Evolutionary conservation across 305 asterid genomes (phyloP).

Genomic region (Fraxinus greggii): DNA sequence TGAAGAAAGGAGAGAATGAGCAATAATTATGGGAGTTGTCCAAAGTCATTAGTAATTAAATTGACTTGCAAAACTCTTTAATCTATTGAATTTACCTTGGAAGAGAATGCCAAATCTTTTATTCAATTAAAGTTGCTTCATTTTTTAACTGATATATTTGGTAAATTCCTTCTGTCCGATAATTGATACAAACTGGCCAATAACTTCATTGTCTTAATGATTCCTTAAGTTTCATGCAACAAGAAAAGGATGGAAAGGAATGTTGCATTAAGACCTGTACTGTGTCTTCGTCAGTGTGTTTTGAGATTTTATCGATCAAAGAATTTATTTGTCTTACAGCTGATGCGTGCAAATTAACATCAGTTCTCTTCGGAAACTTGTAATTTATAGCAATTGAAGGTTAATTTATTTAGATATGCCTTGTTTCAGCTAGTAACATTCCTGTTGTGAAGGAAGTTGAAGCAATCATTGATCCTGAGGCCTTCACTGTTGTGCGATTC

Average conservation of each 20-base stretch:
- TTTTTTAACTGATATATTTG: not conserved
- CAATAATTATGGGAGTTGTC: not conserved
- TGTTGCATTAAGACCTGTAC: not conserved
- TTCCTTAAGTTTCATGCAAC: not conserved
- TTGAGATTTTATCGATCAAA: not conserved
- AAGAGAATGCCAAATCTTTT: not conserved
- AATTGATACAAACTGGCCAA: not conserved
- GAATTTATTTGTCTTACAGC: not conserved
- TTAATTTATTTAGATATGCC: not conserved
- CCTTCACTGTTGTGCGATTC: conserved; percentile 69
- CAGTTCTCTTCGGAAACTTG: not conserved
- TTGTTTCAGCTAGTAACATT: conserved; percentile 71
- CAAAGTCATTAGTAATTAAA: not conserved
- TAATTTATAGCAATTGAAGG: not conserved
- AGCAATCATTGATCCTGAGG: conserved; percentile 65
- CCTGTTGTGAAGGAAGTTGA: conserved; percentile 79
- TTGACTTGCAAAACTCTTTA: not conserved
- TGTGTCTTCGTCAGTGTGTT: not conserved
- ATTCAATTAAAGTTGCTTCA: not conserved
- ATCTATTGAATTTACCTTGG: not conserved
- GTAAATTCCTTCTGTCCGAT: not conserved
- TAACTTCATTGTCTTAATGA: not conserved
- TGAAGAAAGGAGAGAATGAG: not conserved
- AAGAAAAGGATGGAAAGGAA: not conserved
- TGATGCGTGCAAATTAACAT: not conserved